Evolutionary conservation across 805 yeast genomes (phyloP).

Genomic region (Schizosaccharomyces cryophilus): DNA sequence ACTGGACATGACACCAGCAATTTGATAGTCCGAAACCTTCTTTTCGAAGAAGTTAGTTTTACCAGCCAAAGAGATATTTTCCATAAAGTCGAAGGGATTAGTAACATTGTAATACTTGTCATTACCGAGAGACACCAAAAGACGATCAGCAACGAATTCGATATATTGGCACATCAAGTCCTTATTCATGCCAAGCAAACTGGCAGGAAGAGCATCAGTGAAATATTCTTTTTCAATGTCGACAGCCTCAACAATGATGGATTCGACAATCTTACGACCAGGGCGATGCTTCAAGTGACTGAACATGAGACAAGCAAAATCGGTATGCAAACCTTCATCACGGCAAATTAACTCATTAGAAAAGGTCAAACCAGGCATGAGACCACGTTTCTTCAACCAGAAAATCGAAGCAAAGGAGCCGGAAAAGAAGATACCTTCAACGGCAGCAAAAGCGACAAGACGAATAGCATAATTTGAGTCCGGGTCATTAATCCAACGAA

Average conservation of each 20-base stretch:
- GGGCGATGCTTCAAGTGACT: constrained; percentile 86
- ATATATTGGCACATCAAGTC: constrained; percentile 92
- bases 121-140: constrained; percentile 75
- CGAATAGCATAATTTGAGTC: constrained; percentile 85
- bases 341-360: constrained; percentile 93
- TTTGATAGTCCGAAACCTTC: constrained; percentile 95
- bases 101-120: constrained; percentile 63
- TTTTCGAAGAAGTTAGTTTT: constrained; percentile 97
- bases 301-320: constrained; percentile 86
- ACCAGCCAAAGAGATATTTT: constrained; percentile 92
- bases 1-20: constrained; percentile 94
- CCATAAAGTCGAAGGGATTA: constrained; percentile 97
- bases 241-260: constrained; percentile 85
- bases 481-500: constrained; percentile 81
- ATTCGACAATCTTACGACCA: constrained; percentile 47
- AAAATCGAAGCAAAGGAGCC: constrained; percentile 96
- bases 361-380: constrained; percentile 96
- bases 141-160: constrained; percentile 91
- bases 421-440: constrained; percentile 94
- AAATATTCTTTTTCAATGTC: constrained; percentile 80
- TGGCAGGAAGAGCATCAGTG: constrained; percentile 83
- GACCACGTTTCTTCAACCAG: constrained; percentile 96
- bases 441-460: constrained; percentile 93
- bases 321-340: constrained; percentile 97
- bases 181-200: constrained; percentile 84